Base-by-base conservation (phyloP, 495 filamentous ascomycete genomes). In the Collariella sp. region DNA sequence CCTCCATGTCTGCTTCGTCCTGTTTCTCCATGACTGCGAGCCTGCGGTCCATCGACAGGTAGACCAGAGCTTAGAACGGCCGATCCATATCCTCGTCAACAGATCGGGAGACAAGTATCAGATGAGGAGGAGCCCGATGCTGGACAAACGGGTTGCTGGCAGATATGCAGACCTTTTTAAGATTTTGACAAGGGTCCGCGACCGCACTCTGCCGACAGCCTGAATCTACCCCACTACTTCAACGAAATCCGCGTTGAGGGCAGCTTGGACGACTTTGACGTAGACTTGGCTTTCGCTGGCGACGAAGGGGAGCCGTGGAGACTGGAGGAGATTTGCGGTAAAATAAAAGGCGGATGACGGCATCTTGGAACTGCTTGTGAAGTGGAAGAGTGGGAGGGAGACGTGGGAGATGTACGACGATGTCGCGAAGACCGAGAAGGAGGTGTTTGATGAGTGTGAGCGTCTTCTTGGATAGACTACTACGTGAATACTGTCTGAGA, bases 371-470 rank as follows among this genome's bases (percentile, higher is more conserved):
- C 23, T 60, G 31, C 53, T 50, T 24, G 49, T 54, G 36, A 58
- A 36, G 53, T 54, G 58, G 58, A 56, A 56, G 47, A 49, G 48
- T 44, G 58, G 58, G 12, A 54, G 52, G 48, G 49, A 52, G 49
- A 57, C 55, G 36, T 52, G 55, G 55, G 49, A 52, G 55, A 40
- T 23, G 42, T 53, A 52, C 49, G 43, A 49, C 23, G 49, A 54
- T 19, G 19, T 54, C 29, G 51, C 46, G 34, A 36, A 43, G 51
- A 51, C 40, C 10, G 18, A 34, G 18, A 2, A 31, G 18, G 41
- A 59, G 51, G 56, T 46, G 46, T 46, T 59, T 51, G 51, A 46
- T 22, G 45, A 54, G 45, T 59, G 54, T 58, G 44, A 58, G 46
- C 45, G 45, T 48, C 50, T 49, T 54, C n/a, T 43, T 58, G 56